These are phyloP conservation scores for Aspergillus sp. DNA, from an alignment of 2,329 filamentous ascomycete genomes.

Conservation along the genomic window DNA sequence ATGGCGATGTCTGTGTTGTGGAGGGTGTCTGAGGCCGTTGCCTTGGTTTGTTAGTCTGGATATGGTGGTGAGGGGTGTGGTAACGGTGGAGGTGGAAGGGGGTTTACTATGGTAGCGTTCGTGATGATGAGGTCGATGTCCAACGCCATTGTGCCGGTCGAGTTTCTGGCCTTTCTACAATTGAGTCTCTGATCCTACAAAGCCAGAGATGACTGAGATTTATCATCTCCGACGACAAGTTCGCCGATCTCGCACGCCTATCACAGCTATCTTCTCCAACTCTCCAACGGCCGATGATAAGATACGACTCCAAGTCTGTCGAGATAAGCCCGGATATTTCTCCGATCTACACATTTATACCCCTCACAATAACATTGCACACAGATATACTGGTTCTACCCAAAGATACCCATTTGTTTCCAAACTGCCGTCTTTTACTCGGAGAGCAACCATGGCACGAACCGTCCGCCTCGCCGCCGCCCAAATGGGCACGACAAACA, in stretches of 20 bases:
- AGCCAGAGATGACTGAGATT: not conserved
- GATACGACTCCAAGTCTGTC: not conserved
- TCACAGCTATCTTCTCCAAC: not conserved
- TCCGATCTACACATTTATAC: conserved; percentile 6
- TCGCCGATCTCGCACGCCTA: not conserved
- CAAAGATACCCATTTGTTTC: not conserved
- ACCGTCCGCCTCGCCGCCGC: conserved; percentile 57
- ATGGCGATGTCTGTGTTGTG: conserved; percentile 54
- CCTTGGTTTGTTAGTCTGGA: conserved; percentile 32
- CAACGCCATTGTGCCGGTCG: not conserved
- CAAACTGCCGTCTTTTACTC: not conserved
- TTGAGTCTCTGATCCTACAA: not conserved
- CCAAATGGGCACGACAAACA: conserved; percentile 57
- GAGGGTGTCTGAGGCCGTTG: conserved; percentile 53
- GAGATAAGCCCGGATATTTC: conserved; percentile 6
- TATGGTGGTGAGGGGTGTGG: not conserved
- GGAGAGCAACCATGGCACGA: conserved; percentile 38
- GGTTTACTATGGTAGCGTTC: conserved; percentile 47
- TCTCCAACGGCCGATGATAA: conserved; percentile 17
- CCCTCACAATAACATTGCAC: not conserved
- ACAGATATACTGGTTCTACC: not conserved
- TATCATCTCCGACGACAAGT: not conserved
- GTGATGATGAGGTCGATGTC: conserved; percentile 47
- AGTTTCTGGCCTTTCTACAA: not conserved
- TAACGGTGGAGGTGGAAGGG: not conserved